Conservation (phyloP, 495 filamentous ascomycete species). For the Acidomyces sp. region DNA sequence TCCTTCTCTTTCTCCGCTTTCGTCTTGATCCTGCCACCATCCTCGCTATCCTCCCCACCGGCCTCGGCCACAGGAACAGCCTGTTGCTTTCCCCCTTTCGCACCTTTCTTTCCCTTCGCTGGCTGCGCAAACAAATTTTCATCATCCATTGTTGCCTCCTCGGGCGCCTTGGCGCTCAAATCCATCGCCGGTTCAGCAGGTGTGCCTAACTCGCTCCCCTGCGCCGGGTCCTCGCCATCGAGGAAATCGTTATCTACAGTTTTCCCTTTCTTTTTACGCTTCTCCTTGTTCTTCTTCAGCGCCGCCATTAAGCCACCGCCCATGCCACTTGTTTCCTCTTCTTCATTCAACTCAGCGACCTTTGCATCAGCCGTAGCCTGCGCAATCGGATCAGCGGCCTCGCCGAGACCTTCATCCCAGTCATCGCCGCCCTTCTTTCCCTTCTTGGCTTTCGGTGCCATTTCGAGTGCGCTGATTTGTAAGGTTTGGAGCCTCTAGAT, state of each 20-base stretch:
- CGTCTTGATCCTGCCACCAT: slow-evolving; percentile 60
- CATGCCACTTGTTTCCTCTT: slow-evolving; percentile 39
- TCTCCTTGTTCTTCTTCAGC: slow-evolving; percentile 76
- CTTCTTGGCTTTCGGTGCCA: slow-evolving; percentile 92
- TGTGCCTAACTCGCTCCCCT: slow-evolving; percentile 33
- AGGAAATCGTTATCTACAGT: slow-evolving; percentile 50
- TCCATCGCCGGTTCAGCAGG: slow-evolving; percentile 15
- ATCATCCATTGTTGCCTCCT: slow-evolving; percentile 75
- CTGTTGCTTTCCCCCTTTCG: slow-evolving; percentile 26
- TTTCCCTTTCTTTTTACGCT: slow-evolving; percentile 87
- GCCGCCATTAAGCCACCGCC: slow-evolving; percentile 70
- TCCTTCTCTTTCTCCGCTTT: slow-evolving; percentile 97
- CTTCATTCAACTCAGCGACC: slow-evolving; percentile 29
- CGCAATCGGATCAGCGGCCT: slow-evolving; percentile 43
- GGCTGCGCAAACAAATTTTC: slow-evolving; percentile 64
- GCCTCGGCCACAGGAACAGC: slow-evolving; percentile 31
- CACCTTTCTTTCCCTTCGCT: slow-evolving; percentile 44
- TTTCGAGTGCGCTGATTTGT: too few species aligned
- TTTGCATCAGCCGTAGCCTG: slow-evolving; percentile 28
- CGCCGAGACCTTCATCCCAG: slow-evolving; percentile 94
- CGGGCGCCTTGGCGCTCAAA: slow-evolving; percentile 57
- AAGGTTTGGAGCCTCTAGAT: too few species aligned
- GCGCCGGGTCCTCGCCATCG: slow-evolving; percentile 53
- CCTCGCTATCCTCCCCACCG: slow-evolving; percentile 32
- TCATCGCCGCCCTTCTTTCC: slow-evolving; percentile 72